phyloP scores from a whole-genome alignment of 176 grass and related monocot genomes.

The Luzula sylvatica region DNA sequence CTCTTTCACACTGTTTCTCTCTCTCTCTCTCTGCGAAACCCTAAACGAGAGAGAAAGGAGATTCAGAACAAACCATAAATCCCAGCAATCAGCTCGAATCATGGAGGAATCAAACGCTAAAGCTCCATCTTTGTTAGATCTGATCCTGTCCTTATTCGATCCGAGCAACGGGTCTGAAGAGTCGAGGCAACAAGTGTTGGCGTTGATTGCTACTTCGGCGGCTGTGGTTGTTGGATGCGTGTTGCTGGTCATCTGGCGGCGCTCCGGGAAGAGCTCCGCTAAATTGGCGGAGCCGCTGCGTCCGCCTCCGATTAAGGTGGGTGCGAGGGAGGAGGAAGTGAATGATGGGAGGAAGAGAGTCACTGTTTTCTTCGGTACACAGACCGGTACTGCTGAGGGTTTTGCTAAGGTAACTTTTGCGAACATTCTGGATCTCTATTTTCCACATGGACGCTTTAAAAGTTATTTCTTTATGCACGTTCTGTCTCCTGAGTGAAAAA shows the following conservation, averaged over 20 bases:
- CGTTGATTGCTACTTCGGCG: conserved; percentile 41
- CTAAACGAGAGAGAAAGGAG: background rate
- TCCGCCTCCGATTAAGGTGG: conserved; percentile 21
- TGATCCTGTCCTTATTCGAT: conserved; percentile 9
- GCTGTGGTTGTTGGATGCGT: conserved; percentile 39
- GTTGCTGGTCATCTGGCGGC: conserved; percentile 48
- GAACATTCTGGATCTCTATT: conserved; percentile 26
- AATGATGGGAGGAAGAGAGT: conserved; percentile 63
- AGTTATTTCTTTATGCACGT: background rate
- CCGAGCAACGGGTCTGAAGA: background rate
- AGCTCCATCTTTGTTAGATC: conserved; percentile 4
- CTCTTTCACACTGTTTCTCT: background rate
- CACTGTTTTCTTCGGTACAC: conserved; percentile 92
- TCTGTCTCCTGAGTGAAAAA: background rate
- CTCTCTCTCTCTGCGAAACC: background rate
- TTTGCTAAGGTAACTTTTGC: conserved; percentile 71
- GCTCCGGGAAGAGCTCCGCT: conserved; percentile 21
- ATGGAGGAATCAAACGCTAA: conserved; percentile 6
- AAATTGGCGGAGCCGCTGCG: background rate
- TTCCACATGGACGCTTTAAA: background rate
- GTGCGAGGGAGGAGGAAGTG: conserved; percentile 31
- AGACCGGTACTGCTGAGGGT: conserved; percentile 90
- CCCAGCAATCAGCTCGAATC: background rate
- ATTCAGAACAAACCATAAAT: background rate
- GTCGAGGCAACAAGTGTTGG: background rate